Base-by-base conservation (phyloP, 257 asterid genomes). In the Hygrophila difformis region DNA sequence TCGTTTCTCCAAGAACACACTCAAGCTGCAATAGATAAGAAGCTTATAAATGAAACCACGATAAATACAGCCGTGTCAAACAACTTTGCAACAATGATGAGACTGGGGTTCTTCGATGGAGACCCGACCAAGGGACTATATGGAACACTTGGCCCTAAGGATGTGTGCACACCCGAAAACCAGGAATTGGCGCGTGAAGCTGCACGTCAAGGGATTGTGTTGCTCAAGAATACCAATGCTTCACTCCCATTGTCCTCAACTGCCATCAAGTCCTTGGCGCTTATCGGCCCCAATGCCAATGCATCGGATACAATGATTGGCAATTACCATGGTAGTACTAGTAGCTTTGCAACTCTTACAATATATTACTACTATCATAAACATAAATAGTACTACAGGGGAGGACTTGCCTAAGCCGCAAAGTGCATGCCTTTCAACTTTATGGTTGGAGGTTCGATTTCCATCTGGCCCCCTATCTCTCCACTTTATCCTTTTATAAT, bases 31-130 rank as follows among this genome's bases (percentile, higher is more conserved):
- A 81, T 89, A 4, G 63, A 75, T 8, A 41, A 64, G 6, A 91
- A 94, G 34, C 72, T 79, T 0, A 68, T 82, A 4, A 78, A 85
- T 0, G 93, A 77, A 63, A 61, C 88, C 1, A 66, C 52, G 1
- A 68, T 91, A 3, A 54, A 69, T 44, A 60, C 57, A 22, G 93
- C 98, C 0, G 51, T 85, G 37, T 29, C 77, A 0, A 86, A 91
- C 74, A 85, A 82, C 31, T 79, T 73, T 17, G 88, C 86, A 0
- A 82, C 93, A 0, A 50, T 85, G 62, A 82, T 86, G 87, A 69
- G 96, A 39, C 56, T 86, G 28, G 98, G 96, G 38, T 86, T 82
- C 89, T 91, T 91, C 33, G 94, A 91, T 46, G 98, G 98, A 5
- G 62, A 86, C 20, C 96, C 96, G 0, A 75, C 50, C 35, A 73